Conservation (phyloP, 345 rosid genomes). For the Aegle marmelos region DNA sequence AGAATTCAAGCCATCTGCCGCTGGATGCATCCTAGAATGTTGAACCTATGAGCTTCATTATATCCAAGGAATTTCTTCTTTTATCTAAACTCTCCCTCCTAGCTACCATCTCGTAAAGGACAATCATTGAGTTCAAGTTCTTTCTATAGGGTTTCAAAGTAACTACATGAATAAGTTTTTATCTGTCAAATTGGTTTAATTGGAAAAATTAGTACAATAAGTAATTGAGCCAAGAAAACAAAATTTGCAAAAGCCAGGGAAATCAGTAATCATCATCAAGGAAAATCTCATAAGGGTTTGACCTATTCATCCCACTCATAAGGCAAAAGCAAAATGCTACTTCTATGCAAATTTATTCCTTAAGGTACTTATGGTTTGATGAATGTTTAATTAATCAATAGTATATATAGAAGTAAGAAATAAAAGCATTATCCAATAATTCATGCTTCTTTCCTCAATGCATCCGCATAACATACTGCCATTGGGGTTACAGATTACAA, state of each 20-base stretch:
- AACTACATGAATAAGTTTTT: conserved; percentile 34
- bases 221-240: not conserved
- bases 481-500: too few species aligned
- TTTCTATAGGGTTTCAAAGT: conserved; percentile 31
- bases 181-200: conserved; percentile 4
- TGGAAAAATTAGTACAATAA: not conserved
- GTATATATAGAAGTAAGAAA: too few species aligned
- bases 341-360: not conserved
- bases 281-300: not conserved
- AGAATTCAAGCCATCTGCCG: conserved; percentile 78
- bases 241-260: not conserved
- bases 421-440: too few species aligned
- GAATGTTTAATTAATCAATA: too few species aligned
- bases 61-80: conserved; percentile 44
- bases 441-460: too few species aligned
- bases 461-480: too few species aligned
- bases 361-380: not conserved
- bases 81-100: conserved; percentile 76
- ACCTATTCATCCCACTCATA: not conserved
- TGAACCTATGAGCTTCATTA: conserved; percentile 56
- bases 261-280: not conserved
- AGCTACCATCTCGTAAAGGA: conserved; percentile 53
- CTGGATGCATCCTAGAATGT: conserved; percentile 76
- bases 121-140: too few species aligned
- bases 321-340: not conserved